Percentiles rank a stretch among this genome's conserved stretches.
Evolutionary conservation across 768 basidiomycete species (phyloP).

Genomic region (Piloderma croceum): DNA sequence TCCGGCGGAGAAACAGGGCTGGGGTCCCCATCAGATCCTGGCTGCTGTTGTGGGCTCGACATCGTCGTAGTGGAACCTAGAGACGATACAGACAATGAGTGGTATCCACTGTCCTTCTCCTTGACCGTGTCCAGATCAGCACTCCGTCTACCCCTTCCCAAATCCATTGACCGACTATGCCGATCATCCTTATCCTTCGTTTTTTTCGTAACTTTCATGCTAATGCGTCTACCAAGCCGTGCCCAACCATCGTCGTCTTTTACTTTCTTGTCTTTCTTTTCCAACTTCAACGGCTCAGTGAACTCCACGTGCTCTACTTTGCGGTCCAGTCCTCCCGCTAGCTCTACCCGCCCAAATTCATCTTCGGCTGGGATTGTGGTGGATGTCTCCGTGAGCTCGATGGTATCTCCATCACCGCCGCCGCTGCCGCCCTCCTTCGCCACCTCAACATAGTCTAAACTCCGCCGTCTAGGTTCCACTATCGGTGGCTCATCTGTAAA

Average conservation of each 20-base stretch:
- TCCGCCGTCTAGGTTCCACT: constrained; percentile 35
- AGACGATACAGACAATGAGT: background rate
- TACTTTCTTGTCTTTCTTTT: constrained; percentile 31
- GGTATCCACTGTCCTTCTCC: background rate
- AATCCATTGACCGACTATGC: constrained; percentile 30
- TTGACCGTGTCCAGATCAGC: background rate
- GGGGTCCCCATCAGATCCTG: constrained; percentile 20
- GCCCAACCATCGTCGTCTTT: constrained; percentile 52
- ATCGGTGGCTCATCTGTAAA: constrained; percentile 32
- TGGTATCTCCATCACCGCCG: constrained; percentile 1
- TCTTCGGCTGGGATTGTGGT: constrained; percentile 6
- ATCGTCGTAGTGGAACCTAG: background rate
- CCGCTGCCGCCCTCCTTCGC: constrained; percentile 6
- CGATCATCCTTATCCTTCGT: constrained; percentile 32
- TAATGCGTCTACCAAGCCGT: constrained; percentile 61
- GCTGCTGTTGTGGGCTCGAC: constrained; percentile 16
- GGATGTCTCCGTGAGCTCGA: constrained; percentile 4
- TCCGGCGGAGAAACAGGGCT: constrained; percentile 24
- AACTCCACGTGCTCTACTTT: constrained; percentile 32
- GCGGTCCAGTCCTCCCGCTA: constrained; percentile 4
- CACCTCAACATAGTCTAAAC: constrained; percentile 39
- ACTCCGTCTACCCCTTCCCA: constrained; percentile 10
- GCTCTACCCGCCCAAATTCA: constrained; percentile 5
- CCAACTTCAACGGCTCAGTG: constrained; percentile 26
- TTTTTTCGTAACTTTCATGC: constrained; percentile 39